phyloP scores from a whole-genome alignment of 2,329 filamentous ascomycete species.

The Exophiala viscosa region DNA sequence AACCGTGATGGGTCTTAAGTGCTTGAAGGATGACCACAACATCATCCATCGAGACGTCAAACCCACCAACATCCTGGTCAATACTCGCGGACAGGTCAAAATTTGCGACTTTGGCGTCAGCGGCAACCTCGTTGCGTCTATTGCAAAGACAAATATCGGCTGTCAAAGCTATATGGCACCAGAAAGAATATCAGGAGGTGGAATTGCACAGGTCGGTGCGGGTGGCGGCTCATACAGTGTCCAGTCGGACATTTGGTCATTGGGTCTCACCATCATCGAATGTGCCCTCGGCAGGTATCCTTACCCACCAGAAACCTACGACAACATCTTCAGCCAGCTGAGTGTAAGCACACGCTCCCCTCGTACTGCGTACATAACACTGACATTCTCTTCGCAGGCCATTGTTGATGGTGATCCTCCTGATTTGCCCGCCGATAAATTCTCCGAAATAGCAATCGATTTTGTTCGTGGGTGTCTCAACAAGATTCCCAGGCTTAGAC shows the following conservation, averaged over 20 bases:
- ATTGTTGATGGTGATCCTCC: slow-evolving; percentile 98
- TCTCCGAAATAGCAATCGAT: slow-evolving; percentile 73
- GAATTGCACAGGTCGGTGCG: slow-evolving; percentile 66
- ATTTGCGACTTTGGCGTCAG: slow-evolving; percentile 98
- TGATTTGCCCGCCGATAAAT: slow-evolving; percentile 72
- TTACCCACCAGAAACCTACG: slow-evolving; percentile 94
- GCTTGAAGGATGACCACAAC: slow-evolving; percentile 94
- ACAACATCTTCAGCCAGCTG: slow-evolving; percentile 96
- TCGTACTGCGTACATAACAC: slow-evolving; percentile 24
- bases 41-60: slow-evolving; percentile 99
- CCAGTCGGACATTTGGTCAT: slow-evolving; percentile 95
- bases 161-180: slow-evolving; percentile 99
- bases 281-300: slow-evolving; percentile 93
- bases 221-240: slow-evolving; percentile 89
- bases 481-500: slow-evolving; percentile 86
- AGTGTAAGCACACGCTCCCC: slow-evolving; percentile 63
- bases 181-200: slow-evolving; percentile 86
- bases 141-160: slow-evolving; percentile 97
- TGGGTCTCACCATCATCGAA: slow-evolving; percentile 92
- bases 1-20: slow-evolving; percentile 86
- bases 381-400: slow-evolving; percentile 56
- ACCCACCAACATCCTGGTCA: slow-evolving; percentile 95
- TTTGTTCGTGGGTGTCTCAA: slow-evolving; percentile 89
- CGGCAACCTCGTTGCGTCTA: slow-evolving; percentile 93
- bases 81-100: slow-evolving; percentile 86